Evolutionary conservation across 2,329 filamentous ascomycete genomes (phyloP).

Genomic region (Colletotrichum neosansevieriae): DNA sequence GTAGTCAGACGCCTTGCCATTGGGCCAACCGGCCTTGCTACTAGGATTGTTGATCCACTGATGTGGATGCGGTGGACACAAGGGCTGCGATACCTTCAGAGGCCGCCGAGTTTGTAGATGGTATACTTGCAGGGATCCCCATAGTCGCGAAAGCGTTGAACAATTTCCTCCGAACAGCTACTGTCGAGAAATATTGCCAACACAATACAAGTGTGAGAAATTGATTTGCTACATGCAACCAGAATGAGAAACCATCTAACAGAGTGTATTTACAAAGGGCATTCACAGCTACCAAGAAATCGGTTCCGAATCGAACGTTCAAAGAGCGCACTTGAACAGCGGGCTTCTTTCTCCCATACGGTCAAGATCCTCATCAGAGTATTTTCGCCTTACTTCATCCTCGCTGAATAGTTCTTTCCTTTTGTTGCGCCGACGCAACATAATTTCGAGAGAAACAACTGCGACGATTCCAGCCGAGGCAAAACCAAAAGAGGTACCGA

Average conservation of each 20-base stretch:
- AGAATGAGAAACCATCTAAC: too few relatives aligned
- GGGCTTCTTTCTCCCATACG: slow-evolving; percentile 49
- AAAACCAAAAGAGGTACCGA: slow-evolving; percentile 32
- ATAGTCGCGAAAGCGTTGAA: background rate
- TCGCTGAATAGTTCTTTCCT: slow-evolving; percentile 43
- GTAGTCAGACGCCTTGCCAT: slow-evolving; percentile 59
- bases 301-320: background rate
- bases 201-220: too few relatives aligned
- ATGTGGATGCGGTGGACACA: background rate
- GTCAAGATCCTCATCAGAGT: slow-evolving; percentile 46
- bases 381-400: slow-evolving; percentile 45
- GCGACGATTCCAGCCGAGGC: slow-evolving; percentile 38
- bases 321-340: slow-evolving; percentile 48
- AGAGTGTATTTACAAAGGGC: too few relatives aligned
- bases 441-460: slow-evolving; percentile 30
- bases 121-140: background rate
- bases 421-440: slow-evolving; percentile 42
- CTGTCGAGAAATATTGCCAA: too few relatives aligned
- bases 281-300: too few relatives aligned
- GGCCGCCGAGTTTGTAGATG: background rate
- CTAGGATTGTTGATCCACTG: background rate
- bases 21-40: slow-evolving; percentile 46
- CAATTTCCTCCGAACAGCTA: too few relatives aligned
- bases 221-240: too few relatives aligned
- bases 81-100: background rate